Conservation (phyloP, 345 rosid species). For the Isatis tinctoria region DNA sequence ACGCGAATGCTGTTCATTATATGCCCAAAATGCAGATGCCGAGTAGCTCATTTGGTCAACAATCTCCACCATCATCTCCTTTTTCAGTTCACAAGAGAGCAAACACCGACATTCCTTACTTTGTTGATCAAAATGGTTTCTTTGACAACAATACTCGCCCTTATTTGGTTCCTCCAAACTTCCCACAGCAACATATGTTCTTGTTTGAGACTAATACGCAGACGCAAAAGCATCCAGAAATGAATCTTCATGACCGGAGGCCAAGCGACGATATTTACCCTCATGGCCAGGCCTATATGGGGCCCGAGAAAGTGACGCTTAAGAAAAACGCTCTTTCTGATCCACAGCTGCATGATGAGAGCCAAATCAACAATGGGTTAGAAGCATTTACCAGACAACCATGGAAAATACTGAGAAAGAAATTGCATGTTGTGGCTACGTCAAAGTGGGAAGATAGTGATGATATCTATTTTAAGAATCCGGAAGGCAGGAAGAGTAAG, state of each 20-base stretch:
- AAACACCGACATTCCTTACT: constrained; percentile 35
- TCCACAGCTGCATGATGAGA: constrained; percentile 45
- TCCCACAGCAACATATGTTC: constrained; percentile 36
- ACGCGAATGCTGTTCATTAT: constrained; percentile 34
- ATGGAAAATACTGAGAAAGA: constrained; percentile 36
- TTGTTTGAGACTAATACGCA: constrained; percentile 33
- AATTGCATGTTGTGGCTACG: constrained; percentile 38
- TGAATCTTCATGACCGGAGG: constrained; percentile 39
- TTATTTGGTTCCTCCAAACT: constrained; percentile 35
- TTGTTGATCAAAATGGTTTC: constrained; percentile 30
- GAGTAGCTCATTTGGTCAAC: constrained; percentile 29
- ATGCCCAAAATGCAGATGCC: constrained; percentile 33
- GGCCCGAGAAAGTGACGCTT: constrained; percentile 27
- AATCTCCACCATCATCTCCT: constrained; percentile 53
- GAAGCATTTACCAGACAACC: constrained; percentile 32
- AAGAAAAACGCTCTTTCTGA: constrained; percentile 59
- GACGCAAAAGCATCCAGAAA: constrained; percentile 28
- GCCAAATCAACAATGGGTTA: constrained; percentile 32
- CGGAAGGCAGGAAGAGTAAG: constrained; percentile 5
- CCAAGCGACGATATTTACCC: constrained; percentile 42
- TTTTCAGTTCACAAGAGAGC: constrained; percentile 37
- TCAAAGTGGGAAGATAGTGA: constrained; percentile 40
- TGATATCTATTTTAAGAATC: constrained; percentile 20
- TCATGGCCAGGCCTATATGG: constrained; percentile 29
- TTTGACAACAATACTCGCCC: constrained; percentile 29